Evolutionary conservation across 2,329 filamentous ascomycete species (phyloP).

Genomic region (Aspergillus neotritici): DNA sequence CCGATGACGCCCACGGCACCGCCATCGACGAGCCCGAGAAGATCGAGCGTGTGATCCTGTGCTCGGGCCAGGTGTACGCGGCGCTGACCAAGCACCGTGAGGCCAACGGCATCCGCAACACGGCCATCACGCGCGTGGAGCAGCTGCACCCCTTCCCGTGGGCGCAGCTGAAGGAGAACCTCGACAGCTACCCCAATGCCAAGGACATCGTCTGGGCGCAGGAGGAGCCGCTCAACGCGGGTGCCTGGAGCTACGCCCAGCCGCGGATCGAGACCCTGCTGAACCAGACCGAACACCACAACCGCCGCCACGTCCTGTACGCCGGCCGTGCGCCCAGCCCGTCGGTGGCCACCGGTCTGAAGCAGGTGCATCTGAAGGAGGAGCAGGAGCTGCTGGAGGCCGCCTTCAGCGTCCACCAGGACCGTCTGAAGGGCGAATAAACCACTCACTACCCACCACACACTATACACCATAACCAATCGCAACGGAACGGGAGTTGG

Average conservation of each 20-base stretch:
- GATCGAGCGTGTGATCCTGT: conserved; percentile 91
- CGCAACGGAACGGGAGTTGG: too few species aligned
- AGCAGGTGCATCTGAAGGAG: conserved; percentile 83
- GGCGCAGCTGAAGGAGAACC: conserved; percentile 92
- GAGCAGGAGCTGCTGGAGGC: conserved; percentile 74
- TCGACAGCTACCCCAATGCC: conserved; percentile 94
- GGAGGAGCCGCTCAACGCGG: conserved; percentile 95
- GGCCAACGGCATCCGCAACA: conserved; percentile 78
- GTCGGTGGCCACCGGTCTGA: conserved; percentile 87
- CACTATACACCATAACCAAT: too few species aligned
- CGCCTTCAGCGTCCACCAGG: conserved; percentile 59
- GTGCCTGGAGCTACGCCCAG: conserved; percentile 95
- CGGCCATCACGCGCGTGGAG: conserved; percentile 91
- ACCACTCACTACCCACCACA: conserved; percentile 8
- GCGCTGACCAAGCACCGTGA: conserved; percentile 86
- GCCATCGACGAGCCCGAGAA: conserved; percentile 73
- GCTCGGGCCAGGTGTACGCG: conserved; percentile 89
- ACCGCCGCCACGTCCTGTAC: conserved; percentile 94
- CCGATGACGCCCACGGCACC: conserved; percentile 75
- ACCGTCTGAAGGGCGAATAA: conserved; percentile 62
- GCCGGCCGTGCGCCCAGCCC: conserved; percentile 90
- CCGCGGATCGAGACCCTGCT: conserved; percentile 94
- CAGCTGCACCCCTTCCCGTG: conserved; percentile 99
- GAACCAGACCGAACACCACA: conserved; percentile 84
- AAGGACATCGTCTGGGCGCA: conserved; percentile 97